Evolutionary conservation across 2,329 filamentous ascomycete species (phyloP), one percentile per base, ranked within the genome.

Genomic region (Mariannaea sp.): DNA sequence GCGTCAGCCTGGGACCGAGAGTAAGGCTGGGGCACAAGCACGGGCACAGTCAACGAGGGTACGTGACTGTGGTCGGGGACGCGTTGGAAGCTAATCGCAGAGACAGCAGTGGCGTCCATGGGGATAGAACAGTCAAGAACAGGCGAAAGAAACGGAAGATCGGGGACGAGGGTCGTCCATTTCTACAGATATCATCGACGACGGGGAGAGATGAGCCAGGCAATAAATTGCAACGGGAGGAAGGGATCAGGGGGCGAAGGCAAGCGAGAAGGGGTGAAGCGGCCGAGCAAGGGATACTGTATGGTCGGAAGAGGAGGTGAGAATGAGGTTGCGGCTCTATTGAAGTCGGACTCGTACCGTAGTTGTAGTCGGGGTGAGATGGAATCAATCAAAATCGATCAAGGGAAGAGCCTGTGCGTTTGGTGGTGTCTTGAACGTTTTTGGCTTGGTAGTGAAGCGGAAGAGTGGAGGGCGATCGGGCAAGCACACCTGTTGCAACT

Each of bases 101-200:
- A 24, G 32, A 19, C n/a, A 14, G 30, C 33, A 36, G 58, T 55
- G 29, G 53, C 49, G 45, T 61, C 60, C 60, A 61, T 61, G 39
- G 50, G 47, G 42, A 54, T 52, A 24, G 44, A 12, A 22, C 35
- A 39, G 19, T 50, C 58, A 55, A 40, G 50, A 53, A 20, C 40
- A 29, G 36, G 32, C 35, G 30, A 40, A 54, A 39, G 20, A 53
- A 48, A 39, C 19, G 36, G 43, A 49, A 38, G 55, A 36, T 56
- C 42, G 53, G 44, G 53, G 53, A 49, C 51, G 35, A 55, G 45
- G 53, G 47, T 59, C 48, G 57, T 57, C 57, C 55, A 58, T 58
- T 30, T 48, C 55, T 58, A 38, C 43, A 43, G 42, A 48, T 48
- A 35, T 44, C 55, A 51, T 55, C 50, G 46, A 41, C 33, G 30